phyloP scores from a whole-genome alignment of 148 eudicot species.

The Simmondsia chinensis region DNA sequence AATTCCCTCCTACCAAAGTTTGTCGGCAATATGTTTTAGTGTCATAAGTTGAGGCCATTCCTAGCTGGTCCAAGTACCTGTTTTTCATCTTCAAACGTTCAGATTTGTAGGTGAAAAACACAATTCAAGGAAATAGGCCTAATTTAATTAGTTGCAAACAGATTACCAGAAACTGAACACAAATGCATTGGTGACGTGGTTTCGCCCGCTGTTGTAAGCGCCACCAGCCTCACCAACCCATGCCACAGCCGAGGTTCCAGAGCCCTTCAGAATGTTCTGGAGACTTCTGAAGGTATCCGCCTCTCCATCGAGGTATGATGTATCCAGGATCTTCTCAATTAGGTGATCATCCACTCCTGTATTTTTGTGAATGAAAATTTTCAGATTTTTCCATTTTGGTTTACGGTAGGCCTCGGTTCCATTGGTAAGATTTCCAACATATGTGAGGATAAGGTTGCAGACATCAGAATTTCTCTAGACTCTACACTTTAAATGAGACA shows the following conservation, averaged over 20 bases:
- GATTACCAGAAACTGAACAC: constrained; percentile 87
- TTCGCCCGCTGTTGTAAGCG: constrained; percentile 79
- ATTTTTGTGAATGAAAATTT: neutral
- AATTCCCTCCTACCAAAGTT: constrained; percentile 81
- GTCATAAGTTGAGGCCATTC: constrained; percentile 49
- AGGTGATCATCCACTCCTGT: constrained; percentile 68
- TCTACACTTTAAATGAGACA: too few relatives aligned
- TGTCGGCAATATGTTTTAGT: constrained; percentile 88
- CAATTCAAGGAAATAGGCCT: neutral
- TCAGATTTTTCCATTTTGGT: neutral
- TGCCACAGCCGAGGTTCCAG: constrained; percentile 38
- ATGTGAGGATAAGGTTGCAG: too few relatives aligned
- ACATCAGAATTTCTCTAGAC: too few relatives aligned
- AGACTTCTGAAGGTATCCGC: constrained; percentile 50
- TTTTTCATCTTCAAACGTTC: constrained; percentile 1
- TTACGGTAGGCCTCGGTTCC: too few relatives aligned
- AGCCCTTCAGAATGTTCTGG: constrained; percentile 27
- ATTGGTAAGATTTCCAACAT: too few relatives aligned
- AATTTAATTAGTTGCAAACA: too few relatives aligned
- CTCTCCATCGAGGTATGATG: constrained; percentile 52
- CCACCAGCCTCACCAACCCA: constrained; percentile 99
- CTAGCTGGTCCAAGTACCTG: constrained; percentile 94
- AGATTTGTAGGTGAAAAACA: neutral
- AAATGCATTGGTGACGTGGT: constrained; percentile 67
- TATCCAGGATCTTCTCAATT: constrained; percentile 59